Percentiles rank a stretch among this genome's conserved stretches.
Conservation (phyloP, 2,329 filamentous ascomycete species). For the Aspergillus fijiensis region DNA sequence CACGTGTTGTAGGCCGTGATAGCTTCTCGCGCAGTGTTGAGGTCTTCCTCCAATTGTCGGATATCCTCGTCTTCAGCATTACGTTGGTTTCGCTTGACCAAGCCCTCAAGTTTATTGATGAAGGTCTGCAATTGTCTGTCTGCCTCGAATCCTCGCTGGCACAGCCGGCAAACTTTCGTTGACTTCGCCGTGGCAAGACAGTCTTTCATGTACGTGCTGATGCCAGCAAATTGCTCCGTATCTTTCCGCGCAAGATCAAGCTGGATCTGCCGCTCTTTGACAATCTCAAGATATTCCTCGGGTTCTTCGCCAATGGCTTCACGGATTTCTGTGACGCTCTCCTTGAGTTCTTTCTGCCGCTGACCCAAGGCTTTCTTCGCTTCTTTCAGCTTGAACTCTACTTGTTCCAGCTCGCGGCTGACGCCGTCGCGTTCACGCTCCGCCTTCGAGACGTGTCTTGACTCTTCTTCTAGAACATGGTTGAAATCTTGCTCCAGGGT, state of each 20-base stretch:
- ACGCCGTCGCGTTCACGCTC: conserved; percentile 69
- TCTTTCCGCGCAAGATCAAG: conserved; percentile 60
- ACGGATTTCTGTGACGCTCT: conserved; percentile 62
- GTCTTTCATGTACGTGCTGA: conserved; percentile 69
- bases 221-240: conserved; percentile 64
- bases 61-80: conserved; percentile 63
- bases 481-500: conserved; percentile 73
- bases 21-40: conserved; percentile 63
- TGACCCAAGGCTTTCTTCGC: conserved; percentile 63
- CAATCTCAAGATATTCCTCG: conserved; percentile 51
- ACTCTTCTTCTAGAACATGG: conserved; percentile 58
- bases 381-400: conserved; percentile 70
- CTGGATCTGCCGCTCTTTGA: conserved; percentile 52
- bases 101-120: conserved; percentile 62
- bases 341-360: conserved; percentile 62
- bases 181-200: conserved; percentile 66
- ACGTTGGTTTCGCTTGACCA: conserved; percentile 52
- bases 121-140: conserved; percentile 62
- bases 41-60: conserved; percentile 59
- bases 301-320: conserved; percentile 57
- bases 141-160: conserved; percentile 66
- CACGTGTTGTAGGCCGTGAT: conserved; percentile 72
- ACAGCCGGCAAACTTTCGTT: conserved; percentile 74
- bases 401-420: conserved; percentile 70
- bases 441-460: conserved; percentile 59